A percentile compares a stretch with the other conserved stretches of the same genome.
Conservation (phyloP, 139 green algal species). For the Spirogloea muscicola region DNA sequence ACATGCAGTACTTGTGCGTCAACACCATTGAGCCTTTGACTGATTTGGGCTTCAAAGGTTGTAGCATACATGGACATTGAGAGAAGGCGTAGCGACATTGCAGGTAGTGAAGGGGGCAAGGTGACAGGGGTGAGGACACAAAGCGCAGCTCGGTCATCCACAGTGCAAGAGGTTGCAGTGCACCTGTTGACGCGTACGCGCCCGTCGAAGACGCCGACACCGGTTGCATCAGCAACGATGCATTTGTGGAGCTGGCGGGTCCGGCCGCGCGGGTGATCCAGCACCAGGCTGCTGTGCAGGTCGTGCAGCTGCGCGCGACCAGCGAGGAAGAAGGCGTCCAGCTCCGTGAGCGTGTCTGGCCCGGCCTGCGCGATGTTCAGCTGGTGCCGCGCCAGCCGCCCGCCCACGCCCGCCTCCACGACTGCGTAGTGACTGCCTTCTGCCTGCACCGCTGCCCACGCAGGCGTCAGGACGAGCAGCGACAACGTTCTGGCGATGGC, state of each 20-base stretch:
- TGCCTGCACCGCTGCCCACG: background rate
- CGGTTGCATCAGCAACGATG: constrained; percentile 76
- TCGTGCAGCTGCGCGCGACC: constrained; percentile 87
- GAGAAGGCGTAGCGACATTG: too few relatives aligned
- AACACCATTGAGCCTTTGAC: too few relatives aligned
- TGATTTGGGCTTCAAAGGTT: too few relatives aligned
- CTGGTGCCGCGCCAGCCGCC: constrained; percentile 76
- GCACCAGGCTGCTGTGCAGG: constrained; percentile 70
- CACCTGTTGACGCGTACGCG: constrained; percentile 85
- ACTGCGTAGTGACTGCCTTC: constrained; percentile 20
- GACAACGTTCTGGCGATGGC: too few relatives aligned
- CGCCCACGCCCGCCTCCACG: constrained; percentile 54
- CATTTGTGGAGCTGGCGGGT: constrained; percentile 96
- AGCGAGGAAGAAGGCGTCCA: constrained; percentile 76
- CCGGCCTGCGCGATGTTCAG: constrained; percentile 71
- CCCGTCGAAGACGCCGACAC: constrained; percentile 92
- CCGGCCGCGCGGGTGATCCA: constrained; percentile 46
- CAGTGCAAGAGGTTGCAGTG: too few relatives aligned
- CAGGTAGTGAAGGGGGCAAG: too few relatives aligned
- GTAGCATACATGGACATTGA: too few relatives aligned
- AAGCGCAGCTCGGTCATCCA: too few relatives aligned
- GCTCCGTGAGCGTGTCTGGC: constrained; percentile 55
- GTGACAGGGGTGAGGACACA: too few relatives aligned
- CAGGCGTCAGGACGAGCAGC: background rate
- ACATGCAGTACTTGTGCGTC: too few relatives aligned